Conservation (phyloP, 192 early-diverging fungal species). For the Coemansia sp. region DNA sequence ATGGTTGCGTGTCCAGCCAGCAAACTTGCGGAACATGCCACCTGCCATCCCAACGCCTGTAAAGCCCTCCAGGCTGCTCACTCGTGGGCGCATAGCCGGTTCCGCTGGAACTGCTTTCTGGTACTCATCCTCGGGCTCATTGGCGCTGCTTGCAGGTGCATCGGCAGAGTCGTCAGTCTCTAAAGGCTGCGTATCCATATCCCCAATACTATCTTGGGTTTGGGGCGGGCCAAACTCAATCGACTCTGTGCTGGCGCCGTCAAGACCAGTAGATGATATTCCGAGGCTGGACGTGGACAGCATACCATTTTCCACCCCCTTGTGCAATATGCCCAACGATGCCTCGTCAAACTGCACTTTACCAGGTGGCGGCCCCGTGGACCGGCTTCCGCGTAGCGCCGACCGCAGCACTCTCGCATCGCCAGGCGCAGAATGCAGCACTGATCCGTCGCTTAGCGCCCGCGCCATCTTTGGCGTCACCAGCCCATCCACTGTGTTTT, state of each 20-base stretch:
- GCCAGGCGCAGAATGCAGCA: conserved; percentile 5
- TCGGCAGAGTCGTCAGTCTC: neutral
- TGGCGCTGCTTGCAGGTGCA: neutral
- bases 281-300: conserved; percentile 11
- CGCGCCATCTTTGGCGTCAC: conserved; percentile 32
- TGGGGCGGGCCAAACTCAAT: conserved; percentile 5
- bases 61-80: conserved; percentile 6
- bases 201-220: neutral
- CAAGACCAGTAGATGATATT: neutral
- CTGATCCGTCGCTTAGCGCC: conserved; percentile 20
- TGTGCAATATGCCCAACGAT: conserved; percentile 10
- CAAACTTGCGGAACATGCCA: conserved; percentile 36
- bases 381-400: conserved; percentile 24
- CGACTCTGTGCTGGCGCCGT: conserved; percentile 2
- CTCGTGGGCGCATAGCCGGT: neutral
- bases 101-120: neutral
- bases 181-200: conserved; percentile 16
- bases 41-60: conserved; percentile 37
- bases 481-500: neutral
- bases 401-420: conserved; percentile 25
- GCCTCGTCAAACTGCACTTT: conserved; percentile 6
- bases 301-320: conserved; percentile 18
- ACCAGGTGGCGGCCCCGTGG: conserved; percentile 1
- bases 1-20: conserved; percentile 31
- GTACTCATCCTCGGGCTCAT: neutral